A percentile compares a stretch with the other conserved stretches of the same genome.
Conservation (phyloP, 2,329 filamentous ascomycete genomes). For the Talaromyces verruculosus region DNA sequence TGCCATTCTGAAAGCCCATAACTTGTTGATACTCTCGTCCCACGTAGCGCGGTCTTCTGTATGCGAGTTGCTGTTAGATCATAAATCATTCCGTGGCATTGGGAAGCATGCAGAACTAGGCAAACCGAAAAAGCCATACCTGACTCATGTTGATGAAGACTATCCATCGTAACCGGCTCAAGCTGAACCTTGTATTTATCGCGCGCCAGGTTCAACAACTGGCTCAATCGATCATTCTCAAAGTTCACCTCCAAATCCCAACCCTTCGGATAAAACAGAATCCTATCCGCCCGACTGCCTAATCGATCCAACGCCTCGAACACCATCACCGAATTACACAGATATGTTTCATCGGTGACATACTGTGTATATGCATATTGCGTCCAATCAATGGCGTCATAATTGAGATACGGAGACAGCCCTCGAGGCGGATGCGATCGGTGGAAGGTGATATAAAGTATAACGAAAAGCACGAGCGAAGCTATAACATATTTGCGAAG, state of each 20-base stretch:
- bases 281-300: conserved; percentile 41
- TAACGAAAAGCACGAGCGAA: conserved; percentile 18
- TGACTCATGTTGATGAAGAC: conserved; percentile 4
- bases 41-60: conserved; percentile 49
- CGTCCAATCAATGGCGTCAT: conserved; percentile 39
- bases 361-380: conserved; percentile 47
- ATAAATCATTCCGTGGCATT: neutral
- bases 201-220: conserved; percentile 51
- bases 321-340: conserved; percentile 46
- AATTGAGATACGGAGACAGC: conserved; percentile 21
- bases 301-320: conserved; percentile 43
- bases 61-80: neutral
- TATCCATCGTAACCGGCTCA: conserved; percentile 40
- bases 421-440: conserved; percentile 19
- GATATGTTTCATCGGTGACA: conserved; percentile 42
- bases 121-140: neutral
- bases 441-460: conserved; percentile 18
- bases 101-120: no score
- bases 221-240: conserved; percentile 39
- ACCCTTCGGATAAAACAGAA: conserved; percentile 44
- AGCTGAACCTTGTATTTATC: conserved; percentile 53
- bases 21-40: conserved; percentile 66
- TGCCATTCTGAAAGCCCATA: conserved; percentile 67
- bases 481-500: conserved; percentile 21
- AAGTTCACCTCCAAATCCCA: conserved; percentile 39